Base-by-base conservation (phyloP, 1,284 basidiomycete species). In the Boletellus deceptivus region DNA sequence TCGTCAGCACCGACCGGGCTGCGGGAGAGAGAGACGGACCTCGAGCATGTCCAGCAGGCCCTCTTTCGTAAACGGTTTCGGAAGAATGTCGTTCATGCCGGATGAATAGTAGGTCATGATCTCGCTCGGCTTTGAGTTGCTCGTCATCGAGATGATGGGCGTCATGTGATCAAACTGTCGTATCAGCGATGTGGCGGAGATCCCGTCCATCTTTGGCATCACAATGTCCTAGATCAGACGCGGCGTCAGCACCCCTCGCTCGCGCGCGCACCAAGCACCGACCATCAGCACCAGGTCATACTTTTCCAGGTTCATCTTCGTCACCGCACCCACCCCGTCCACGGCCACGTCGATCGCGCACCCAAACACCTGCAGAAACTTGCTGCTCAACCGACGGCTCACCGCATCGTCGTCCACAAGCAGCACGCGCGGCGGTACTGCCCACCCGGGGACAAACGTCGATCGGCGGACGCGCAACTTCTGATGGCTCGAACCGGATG, bases 71-170 rank as follows among this genome's bases (percentile, higher is more conserved):
- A 98, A 98, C 2, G 95, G 95, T 70, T 98, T 98, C 8, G 94
- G 90, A n/a, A 98, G 74, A 52, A 97, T 89, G 70, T 98, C 95
- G 69, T 96, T 98, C 95, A 98, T 98, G 20, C 93, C 87, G 79
- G 65, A 59, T 9, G 86, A 87, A 71, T 91, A 92, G 67, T 95
- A 96, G n/a, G 86, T 91, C 79, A 93, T 84, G 58, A 96, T 85
- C 64, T 96, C 91, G 62, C 85, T 85, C 18, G 94, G 93, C 59
- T 91, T 89, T 47, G 90, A 92, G 69, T 96, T 97, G 64, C 86
- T 89, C 48, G 93, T 97, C 93, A 98, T 97, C 14, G 91, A 94
- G 62, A 98, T 97, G 68, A 97, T 97, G 3, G 95, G 95, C 43
- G 95, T 98, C 75, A 85, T 86, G 53, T 85, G 84, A 72, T 98